Evolutionary conservation across 441 rosid genomes (phyloP).

Genomic region (Syzygium syzygioides): DNA sequence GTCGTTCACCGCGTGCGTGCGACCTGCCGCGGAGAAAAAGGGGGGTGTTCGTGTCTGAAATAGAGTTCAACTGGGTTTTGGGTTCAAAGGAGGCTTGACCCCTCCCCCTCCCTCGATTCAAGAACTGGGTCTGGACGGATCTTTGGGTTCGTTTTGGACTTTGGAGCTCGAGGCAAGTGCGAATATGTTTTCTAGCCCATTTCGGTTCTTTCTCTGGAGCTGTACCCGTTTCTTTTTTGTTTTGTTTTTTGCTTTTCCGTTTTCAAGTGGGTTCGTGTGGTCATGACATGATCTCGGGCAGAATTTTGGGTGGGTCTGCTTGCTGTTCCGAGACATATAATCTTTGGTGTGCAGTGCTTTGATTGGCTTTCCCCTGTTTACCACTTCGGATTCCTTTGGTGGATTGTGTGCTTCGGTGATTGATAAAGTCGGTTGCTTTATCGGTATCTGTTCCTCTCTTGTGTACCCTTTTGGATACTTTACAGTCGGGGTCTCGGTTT

Average conservation of each 20-base stretch:
- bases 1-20: not conserved
- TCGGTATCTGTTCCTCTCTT: constrained; percentile 22
- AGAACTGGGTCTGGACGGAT: constrained; percentile 29
- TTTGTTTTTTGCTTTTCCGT: not conserved
- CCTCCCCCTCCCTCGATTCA: constrained; percentile 12
- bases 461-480: constrained; percentile 7
- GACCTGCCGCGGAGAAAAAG: not conserved
- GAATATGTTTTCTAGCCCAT: not conserved
- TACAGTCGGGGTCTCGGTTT: constrained; percentile 11
- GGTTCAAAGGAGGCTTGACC: not conserved
- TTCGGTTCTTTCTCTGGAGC: no score
- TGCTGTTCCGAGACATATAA: not conserved
- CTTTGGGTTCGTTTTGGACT: constrained; percentile 29
- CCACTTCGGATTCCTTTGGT: constrained; percentile 21
- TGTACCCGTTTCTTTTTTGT: not conserved
- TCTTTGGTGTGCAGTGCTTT: not conserved
- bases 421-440: constrained; percentile 34
- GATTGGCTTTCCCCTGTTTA: constrained; percentile 25
- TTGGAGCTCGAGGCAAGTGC: constrained; percentile 34
- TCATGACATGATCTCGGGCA: not conserved
- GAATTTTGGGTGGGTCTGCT: not conserved
- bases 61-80: not conserved
- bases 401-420: not conserved
- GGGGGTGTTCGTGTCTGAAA: not conserved
- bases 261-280: not conserved